phyloP scores from a whole-genome alignment of 225 moss, liverwort and hornwort genomes.

The Asterella californica region DNA sequence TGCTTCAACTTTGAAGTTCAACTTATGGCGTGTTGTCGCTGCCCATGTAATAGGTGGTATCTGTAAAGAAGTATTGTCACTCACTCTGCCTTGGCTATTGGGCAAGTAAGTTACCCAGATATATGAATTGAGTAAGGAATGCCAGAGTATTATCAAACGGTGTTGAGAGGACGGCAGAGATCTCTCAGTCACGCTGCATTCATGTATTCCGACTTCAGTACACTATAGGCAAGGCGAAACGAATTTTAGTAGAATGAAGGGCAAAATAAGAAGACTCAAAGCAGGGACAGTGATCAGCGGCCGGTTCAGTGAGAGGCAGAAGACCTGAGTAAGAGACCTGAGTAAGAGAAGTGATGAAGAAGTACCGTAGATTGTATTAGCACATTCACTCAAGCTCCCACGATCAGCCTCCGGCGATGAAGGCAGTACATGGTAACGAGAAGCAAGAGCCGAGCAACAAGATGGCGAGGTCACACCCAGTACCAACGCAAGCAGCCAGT shows the following conservation, averaged over 20 bases:
- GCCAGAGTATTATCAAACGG: not conserved
- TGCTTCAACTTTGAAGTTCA: not conserved
- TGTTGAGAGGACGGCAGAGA: too few relatives aligned
- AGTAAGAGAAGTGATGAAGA: too few relatives aligned
- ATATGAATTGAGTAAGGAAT: not conserved
- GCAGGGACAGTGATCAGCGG: too few relatives aligned
- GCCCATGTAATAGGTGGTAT: not conserved
- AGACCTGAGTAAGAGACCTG: too few relatives aligned
- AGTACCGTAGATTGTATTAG: too few relatives aligned
- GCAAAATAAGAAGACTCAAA: too few relatives aligned
- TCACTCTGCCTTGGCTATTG: not conserved
- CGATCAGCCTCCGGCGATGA: not conserved
- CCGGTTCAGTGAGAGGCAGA: too few relatives aligned
- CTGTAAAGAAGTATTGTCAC: not conserved
- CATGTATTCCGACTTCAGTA: too few relatives aligned
- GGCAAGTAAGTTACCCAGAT: too few relatives aligned
- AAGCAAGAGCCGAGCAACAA: constrained; percentile 6
- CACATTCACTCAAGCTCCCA: constrained; percentile 1
- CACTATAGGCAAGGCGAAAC: too few relatives aligned
- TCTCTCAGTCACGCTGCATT: too few relatives aligned
- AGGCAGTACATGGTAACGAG: not conserved
- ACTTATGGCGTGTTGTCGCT: not conserved
- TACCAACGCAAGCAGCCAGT: constrained; percentile 16
- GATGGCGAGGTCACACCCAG: constrained; percentile 1
- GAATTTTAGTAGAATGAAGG: too few relatives aligned